These are phyloP conservation scores for Globisporangium spiculum DNA, from an alignment of 352 stramenopile genomes.

Conservation along the genomic window DNA sequence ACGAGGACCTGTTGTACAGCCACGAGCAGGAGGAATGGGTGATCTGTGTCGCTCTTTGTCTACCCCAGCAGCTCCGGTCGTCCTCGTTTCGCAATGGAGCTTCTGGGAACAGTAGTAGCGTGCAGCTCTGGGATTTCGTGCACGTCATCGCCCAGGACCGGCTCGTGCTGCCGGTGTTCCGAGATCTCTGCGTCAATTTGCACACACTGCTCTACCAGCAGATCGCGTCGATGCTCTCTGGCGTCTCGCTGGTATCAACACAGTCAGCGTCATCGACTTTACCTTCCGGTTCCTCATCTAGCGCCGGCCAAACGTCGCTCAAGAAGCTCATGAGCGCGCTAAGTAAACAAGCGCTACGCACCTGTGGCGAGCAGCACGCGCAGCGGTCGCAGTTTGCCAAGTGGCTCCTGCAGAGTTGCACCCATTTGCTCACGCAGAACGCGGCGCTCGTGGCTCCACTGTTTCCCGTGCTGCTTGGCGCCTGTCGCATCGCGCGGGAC, in stretches of 20 bases:
- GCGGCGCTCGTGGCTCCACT: constrained; percentile 35
- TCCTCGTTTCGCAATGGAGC: not conserved
- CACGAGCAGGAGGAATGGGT: constrained; percentile 45
- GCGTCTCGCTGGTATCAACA: no score
- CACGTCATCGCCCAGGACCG: constrained; percentile 47
- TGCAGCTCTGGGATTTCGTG: constrained; percentile 60
- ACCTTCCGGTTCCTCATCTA: constrained; percentile 3
- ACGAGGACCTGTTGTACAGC: constrained; percentile 25
- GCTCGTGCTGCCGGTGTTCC: constrained; percentile 40
- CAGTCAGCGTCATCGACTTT: not conserved
- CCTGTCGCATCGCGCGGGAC: constrained; percentile 28
- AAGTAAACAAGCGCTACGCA: constrained; percentile 47
- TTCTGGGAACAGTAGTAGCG: not conserved
- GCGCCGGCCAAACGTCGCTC: constrained; percentile 5
- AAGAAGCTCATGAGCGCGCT: constrained; percentile 45
- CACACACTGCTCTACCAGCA: constrained; percentile 64
- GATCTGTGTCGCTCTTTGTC: constrained; percentile 48
- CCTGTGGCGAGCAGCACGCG: constrained; percentile 28
- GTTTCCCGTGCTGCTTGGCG: constrained; percentile 45
- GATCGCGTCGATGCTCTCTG: constrained; percentile 30
- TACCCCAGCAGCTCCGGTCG: constrained; percentile 38
- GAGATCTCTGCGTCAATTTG: constrained; percentile 45
- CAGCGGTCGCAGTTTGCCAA: constrained; percentile 37
- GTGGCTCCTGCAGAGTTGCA: constrained; percentile 36
- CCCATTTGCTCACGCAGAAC: constrained; percentile 41